phyloP scores from a whole-genome alignment of 768 basidiomycete genomes.

The Sistotremastrum niveocremeum region DNA sequence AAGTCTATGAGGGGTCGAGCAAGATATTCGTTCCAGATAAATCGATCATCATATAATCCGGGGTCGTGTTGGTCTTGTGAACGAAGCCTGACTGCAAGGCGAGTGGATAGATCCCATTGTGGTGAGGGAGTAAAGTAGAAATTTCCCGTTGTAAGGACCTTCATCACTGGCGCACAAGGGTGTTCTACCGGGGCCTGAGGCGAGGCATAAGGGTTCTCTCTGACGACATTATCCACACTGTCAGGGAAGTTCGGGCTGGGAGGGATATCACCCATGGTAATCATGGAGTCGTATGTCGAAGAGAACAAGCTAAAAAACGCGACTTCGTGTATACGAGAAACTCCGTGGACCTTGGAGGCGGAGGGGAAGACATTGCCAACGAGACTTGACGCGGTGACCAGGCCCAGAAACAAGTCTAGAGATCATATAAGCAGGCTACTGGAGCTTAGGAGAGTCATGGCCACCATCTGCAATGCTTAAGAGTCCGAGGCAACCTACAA shows the following conservation, averaged over 20 bases:
- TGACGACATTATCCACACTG: constrained; percentile 27
- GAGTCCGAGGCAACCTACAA: constrained; percentile 77
- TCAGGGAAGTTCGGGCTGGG: constrained; percentile 34
- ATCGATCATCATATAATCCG: constrained; percentile 65
- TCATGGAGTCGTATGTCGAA: constrained; percentile 69
- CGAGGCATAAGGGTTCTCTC: constrained; percentile 31
- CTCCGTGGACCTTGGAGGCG: constrained; percentile 36
- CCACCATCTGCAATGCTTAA: constrained; percentile 60
- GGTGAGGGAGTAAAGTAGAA: constrained; percentile 86
- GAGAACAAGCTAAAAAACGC: constrained; percentile 82
- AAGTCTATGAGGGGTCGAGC: constrained; percentile 81
- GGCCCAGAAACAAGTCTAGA: constrained; percentile 73
- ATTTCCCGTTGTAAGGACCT: constrained; percentile 80
- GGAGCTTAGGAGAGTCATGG: constrained; percentile 7
- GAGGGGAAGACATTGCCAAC: constrained; percentile 47
- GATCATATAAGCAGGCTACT: constrained; percentile 3
- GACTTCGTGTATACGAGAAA: constrained; percentile 78
- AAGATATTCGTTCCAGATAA: constrained; percentile 93
- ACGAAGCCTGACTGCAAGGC: constrained; percentile 56
- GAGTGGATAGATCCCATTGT: constrained; percentile 81
- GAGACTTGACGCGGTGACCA: constrained; percentile 65
- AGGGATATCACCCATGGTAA: constrained; percentile 35
- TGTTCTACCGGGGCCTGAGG: constrained; percentile 54
- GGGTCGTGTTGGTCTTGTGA: constrained; percentile 27
- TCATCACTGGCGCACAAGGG: constrained; percentile 79